These are phyloP conservation scores for Endotrypanum monterogeii DNA, from an alignment of 208 protist species.

Conservation along the genomic window DNA sequence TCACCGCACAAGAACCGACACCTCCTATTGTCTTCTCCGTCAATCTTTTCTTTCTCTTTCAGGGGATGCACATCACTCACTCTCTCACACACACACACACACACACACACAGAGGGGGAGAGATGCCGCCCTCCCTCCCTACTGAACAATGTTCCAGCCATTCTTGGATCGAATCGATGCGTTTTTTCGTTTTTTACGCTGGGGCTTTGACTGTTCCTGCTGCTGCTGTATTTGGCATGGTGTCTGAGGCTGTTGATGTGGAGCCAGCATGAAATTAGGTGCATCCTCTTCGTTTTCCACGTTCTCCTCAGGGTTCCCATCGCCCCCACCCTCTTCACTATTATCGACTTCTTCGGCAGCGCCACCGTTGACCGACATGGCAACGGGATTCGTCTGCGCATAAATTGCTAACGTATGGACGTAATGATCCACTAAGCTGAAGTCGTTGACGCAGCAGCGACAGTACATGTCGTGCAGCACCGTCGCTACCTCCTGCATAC, in stretches of 20 bases:
- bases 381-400: constrained; percentile 65
- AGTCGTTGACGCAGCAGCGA: constrained; percentile 77
- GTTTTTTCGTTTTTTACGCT: constrained; percentile 66
- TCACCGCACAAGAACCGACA: neutral
- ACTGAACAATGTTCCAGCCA: constrained; percentile 73
- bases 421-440: constrained; percentile 60
- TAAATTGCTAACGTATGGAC: constrained; percentile 50
- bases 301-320: constrained; percentile 17
- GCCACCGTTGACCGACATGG: constrained; percentile 62
- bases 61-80: no score
- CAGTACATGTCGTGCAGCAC: constrained; percentile 90
- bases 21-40: no score
- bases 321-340: constrained; percentile 25
- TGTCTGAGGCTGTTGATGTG: constrained; percentile 1
- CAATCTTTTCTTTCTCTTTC: no score
- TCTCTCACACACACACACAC: neutral
- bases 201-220: constrained; percentile 19
- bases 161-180: constrained; percentile 57
- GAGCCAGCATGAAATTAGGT: neutral
- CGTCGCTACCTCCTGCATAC: constrained; percentile 81
- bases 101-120: neutral
- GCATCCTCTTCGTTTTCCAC: constrained; percentile 20
- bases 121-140: neutral
- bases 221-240: constrained; percentile 24
- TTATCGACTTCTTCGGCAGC: constrained; percentile 27